Percentiles rank a stretch among this genome's conserved stretches.
Evolutionary conservation across 305 asterid species (phyloP).

Genomic region (Solanum aculeatissimum): DNA sequence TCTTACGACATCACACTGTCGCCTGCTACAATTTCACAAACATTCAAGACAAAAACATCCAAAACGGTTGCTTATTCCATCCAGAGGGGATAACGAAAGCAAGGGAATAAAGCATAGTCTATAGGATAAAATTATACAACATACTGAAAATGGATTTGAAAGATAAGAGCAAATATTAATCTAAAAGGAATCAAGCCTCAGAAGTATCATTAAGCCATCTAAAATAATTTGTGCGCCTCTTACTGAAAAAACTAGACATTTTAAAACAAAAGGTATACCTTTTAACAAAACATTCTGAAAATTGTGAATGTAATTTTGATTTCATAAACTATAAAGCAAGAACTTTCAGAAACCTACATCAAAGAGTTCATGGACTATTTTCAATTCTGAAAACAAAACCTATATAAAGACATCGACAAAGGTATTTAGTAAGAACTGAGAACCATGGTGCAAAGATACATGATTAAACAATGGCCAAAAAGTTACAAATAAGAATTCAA

Average conservation of each 20-base stretch:
- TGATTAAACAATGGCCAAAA: background rate
- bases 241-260: background rate
- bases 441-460: background rate
- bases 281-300: background rate
- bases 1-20: background rate
- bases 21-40: conserved; percentile 11
- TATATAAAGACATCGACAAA: background rate
- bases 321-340: background rate
- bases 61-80: background rate
- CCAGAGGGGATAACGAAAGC: background rate
- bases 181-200: background rate
- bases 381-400: background rate
- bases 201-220: background rate
- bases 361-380: background rate
- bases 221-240: background rate
- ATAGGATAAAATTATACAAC: background rate
- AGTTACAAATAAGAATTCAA: background rate
- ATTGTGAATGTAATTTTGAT: background rate
- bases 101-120: background rate
- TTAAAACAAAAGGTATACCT: background rate
- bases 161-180: background rate
- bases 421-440: background rate
- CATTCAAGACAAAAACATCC: background rate
- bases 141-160: background rate
- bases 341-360: background rate